Conservation (phyloP, 192 early-diverging fungal genomes). For the Umbelopsis sp. region DNA sequence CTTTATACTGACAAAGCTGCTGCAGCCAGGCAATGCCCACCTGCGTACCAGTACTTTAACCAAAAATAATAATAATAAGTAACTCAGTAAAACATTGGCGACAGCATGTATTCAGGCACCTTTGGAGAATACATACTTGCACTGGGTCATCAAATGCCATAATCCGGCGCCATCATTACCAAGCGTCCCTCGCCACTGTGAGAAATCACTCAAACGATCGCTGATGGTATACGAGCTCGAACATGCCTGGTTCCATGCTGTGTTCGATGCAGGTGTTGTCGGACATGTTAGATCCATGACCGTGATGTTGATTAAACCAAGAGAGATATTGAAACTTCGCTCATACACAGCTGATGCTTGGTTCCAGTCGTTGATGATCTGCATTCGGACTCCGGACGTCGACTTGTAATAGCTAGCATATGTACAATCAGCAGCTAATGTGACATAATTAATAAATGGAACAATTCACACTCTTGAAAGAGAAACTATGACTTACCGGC, state of each 20-base stretch:
- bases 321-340: conserved; percentile 79
- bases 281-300: conserved; percentile 68
- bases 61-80: not conserved
- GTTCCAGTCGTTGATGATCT: conserved; percentile 85
- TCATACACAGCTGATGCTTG: conserved; percentile 83
- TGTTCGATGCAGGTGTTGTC: conserved; percentile 21
- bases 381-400: conserved; percentile 55
- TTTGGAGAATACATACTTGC: conserved; percentile 46
- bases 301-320: conserved; percentile 80
- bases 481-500: conserved; percentile 26
- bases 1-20: conserved; percentile 64
- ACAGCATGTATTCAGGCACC: not conserved
- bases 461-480: not conserved
- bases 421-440: conserved; percentile 71
- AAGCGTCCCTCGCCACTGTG: conserved; percentile 78
- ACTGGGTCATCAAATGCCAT: conserved; percentile 93
- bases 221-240: conserved; percentile 67
- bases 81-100: not conserved
- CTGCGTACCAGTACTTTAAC: conserved; percentile 67
- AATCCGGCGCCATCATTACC: conserved; percentile 77
- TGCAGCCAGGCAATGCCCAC: conserved; percentile 90
- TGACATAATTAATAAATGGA: too few relatives aligned
- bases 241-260: conserved; percentile 82
- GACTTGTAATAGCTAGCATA: conserved; percentile 61
- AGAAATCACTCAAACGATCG: conserved; percentile 83